A percentile compares a stretch with the other conserved stretches of the same genome.
Evolutionary conservation across 2,329 filamentous ascomycete species (phyloP).

Genomic region (Fusarium ramigenum): DNA sequence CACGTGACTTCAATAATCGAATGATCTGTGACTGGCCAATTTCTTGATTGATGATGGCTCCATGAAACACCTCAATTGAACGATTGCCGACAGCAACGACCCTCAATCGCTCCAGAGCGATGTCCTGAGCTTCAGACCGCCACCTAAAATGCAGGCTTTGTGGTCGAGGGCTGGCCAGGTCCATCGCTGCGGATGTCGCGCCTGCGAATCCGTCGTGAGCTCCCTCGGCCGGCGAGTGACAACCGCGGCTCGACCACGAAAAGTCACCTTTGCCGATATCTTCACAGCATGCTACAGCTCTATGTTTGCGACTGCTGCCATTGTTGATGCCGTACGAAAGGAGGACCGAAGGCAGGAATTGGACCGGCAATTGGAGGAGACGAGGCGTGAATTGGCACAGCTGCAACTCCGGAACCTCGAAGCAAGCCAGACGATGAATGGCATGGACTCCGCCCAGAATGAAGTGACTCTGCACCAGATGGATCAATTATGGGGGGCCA

Average conservation of each 20-base stretch:
- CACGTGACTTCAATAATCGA: slow-evolving; percentile 43
- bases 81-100: slow-evolving; percentile 14
- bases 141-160: slow-evolving; percentile 70
- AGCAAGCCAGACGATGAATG: slow-evolving; percentile 20
- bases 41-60: slow-evolving; percentile 28
- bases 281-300: slow-evolving; percentile 75
- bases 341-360: slow-evolving; percentile 66
- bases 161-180: slow-evolving; percentile 74
- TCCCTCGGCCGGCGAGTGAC: slow-evolving; percentile 61
- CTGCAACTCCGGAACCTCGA: slow-evolving; percentile 47
- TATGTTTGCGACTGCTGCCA: slow-evolving; percentile 71
- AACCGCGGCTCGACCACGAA: slow-evolving; percentile 58
- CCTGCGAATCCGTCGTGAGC: slow-evolving; percentile 63
- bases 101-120: slow-evolving; percentile 30
- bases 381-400: slow-evolving; percentile 57
- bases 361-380: slow-evolving; percentile 67
- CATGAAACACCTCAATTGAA: slow-evolving; percentile 41
- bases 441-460: slow-evolving; percentile 5
- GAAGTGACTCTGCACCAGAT: slow-evolving; percentile 44
- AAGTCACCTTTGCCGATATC: slow-evolving; percentile 61
- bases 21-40: slow-evolving; percentile 41
- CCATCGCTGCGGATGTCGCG: slow-evolving; percentile 70
- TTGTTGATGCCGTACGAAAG: slow-evolving; percentile 70
- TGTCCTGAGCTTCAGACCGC: slow-evolving; percentile 30
- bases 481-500: slow-evolving; percentile 44